Percentiles rank a stretch among this genome's conserved stretches.
Evolutionary conservation across 1,284 basidiomycete genomes (phyloP).

Genomic region (Hymenochaete sp.): DNA sequence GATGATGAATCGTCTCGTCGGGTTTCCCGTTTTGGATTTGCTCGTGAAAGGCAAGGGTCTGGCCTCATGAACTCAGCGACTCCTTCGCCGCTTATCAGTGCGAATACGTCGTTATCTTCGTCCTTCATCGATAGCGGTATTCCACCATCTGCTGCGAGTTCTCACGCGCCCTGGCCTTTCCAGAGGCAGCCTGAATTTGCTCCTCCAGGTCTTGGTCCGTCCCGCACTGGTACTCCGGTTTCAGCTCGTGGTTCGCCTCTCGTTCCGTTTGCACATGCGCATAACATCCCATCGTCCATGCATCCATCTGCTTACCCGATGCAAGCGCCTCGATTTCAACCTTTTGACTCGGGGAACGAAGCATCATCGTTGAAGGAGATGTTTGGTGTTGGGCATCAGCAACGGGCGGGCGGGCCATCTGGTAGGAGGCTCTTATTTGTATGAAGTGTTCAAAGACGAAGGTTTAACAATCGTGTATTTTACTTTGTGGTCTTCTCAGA

Average conservation of each 20-base stretch:
- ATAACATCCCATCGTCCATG: conserved; percentile 19
- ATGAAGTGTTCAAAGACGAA: conserved; percentile 25
- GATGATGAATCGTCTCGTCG: conserved; percentile 61
- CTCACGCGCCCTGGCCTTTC: conserved; percentile 37
- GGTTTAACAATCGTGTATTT: conserved; percentile 28
- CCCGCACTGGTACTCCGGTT: conserved; percentile 28
- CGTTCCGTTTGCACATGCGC: conserved; percentile 37
- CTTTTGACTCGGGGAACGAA: conserved; percentile 50
- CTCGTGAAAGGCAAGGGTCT: conserved; percentile 59
- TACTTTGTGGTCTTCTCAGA: conserved; percentile 7
- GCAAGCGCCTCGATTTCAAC: conserved; percentile 42
- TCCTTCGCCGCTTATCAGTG: conserved; percentile 43
- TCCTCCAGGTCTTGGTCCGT: conserved; percentile 22
- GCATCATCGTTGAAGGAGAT: conserved; percentile 68
- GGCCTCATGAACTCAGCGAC: conserved; percentile 47
- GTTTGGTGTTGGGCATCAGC: conserved; percentile 50
- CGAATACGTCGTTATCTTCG: conserved; percentile 37
- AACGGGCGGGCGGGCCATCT: conserved; percentile 29
- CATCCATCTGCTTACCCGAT: conserved; percentile 28
- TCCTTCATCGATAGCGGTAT: conserved; percentile 35
- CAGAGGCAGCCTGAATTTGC: conserved; percentile 36
- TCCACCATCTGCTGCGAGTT: conserved; percentile 31
- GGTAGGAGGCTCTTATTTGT: conserved; percentile 44
- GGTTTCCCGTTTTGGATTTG: conserved; percentile 78
- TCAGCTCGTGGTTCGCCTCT: conserved; percentile 41